Evolutionary conservation across 768 basidiomycete species (phyloP).

Genomic region (Mycena latifolia): DNA sequence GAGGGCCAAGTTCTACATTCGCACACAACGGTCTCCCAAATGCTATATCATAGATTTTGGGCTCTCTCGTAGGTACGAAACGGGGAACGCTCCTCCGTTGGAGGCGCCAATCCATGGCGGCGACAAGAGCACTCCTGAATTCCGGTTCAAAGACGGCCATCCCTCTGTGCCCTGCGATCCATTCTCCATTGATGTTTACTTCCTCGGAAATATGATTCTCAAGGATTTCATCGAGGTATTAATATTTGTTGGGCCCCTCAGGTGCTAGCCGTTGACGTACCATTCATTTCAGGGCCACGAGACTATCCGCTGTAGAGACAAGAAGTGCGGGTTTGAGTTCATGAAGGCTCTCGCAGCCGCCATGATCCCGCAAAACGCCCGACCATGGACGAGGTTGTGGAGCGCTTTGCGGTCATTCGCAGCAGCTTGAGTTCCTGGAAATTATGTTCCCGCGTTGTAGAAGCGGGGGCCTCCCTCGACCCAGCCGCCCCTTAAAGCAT

Average conservation of each 20-base stretch:
- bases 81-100: background rate
- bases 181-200: background rate
- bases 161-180: background rate
- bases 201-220: background rate
- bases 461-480: background rate
- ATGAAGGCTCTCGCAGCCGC: background rate
- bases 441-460: background rate
- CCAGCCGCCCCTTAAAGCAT: background rate
- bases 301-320: too few species aligned
- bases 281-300: too few species aligned
- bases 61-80: slow-evolving; percentile 26
- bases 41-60: slow-evolving; percentile 39
- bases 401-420: background rate
- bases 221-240: background rate
- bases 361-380: background rate
- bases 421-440: background rate
- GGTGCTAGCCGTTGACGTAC: too few species aligned
- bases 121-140: background rate
- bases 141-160: background rate
- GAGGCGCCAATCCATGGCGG: background rate
- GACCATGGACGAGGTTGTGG: background rate
- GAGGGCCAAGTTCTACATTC: slow-evolving; percentile 9
- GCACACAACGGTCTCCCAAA: slow-evolving; percentile 31
- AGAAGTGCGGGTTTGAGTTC: background rate
- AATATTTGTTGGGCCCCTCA: too few species aligned